A percentile compares a stretch with the other conserved stretches of the same genome.
Evolutionary conservation across 1,139 yeast species (phyloP).

Genomic region (Saccharomyces hybrid): DNA sequence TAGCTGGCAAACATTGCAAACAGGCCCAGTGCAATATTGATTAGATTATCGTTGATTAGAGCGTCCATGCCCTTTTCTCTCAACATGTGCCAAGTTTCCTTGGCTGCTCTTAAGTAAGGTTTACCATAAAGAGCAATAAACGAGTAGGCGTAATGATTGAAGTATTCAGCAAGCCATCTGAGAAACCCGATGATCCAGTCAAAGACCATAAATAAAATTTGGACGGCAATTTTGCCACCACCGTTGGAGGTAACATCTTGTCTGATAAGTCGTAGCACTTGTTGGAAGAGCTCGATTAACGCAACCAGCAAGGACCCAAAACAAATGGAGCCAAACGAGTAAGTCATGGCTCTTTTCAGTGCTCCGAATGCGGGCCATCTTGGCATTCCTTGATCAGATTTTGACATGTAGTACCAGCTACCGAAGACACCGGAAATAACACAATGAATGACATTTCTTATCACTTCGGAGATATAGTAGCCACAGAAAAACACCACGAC

Average conservation of each 20-base stretch:
- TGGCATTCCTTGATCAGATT: constrained; percentile 76
- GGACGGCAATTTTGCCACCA: constrained; percentile 51
- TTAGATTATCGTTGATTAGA: constrained; percentile 73
- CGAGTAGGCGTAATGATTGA: constrained; percentile 86
- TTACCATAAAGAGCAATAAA: constrained; percentile 84
- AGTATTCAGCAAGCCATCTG: constrained; percentile 77
- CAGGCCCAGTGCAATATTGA: constrained; percentile 66
- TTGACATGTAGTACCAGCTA: constrained; percentile 79
- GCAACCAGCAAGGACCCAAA: constrained; percentile 83
- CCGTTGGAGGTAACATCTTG: constrained; percentile 39
- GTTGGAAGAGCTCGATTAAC: constrained; percentile 56
- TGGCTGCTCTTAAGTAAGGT: constrained; percentile 65
- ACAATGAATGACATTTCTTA: constrained; percentile 77
- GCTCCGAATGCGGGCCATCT: constrained; percentile 75
- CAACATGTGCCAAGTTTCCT: constrained; percentile 73
- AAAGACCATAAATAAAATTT: constrained; percentile 47
- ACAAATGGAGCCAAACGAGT: constrained; percentile 84
- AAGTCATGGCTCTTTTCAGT: constrained; percentile 73
- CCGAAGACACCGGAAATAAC: constrained; percentile 84
- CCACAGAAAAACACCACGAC: constrained; percentile 79
- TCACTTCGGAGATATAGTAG: constrained; percentile 75
- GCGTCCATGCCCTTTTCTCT: constrained; percentile 82
- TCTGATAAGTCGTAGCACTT: constrained; percentile 41
- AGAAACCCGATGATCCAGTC: constrained; percentile 58
- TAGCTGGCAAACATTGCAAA: constrained; percentile 68